Conservation (phyloP, 202 grass and related monocot genomes). For the Panicum hallii region DNA sequence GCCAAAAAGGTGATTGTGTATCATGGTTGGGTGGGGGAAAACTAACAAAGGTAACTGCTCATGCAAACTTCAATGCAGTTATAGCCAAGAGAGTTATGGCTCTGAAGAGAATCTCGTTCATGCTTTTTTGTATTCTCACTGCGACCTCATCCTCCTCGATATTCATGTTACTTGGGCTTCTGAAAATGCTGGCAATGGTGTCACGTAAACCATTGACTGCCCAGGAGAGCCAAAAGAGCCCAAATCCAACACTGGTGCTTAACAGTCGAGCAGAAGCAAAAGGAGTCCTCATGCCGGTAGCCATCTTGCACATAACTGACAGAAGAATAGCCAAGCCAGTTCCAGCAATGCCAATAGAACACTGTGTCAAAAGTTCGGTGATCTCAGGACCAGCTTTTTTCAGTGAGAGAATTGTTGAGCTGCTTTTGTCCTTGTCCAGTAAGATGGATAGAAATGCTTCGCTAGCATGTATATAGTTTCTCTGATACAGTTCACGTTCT, state of each 20-base stretch:
- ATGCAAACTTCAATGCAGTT: slow-evolving; percentile 71
- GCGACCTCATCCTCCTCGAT: slow-evolving; percentile 65
- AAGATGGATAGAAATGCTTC: slow-evolving; percentile 83
- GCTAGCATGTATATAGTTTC: slow-evolving; percentile 78
- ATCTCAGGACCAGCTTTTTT: slow-evolving; percentile 81
- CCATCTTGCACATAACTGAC: slow-evolving; percentile 76
- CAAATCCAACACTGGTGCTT: slow-evolving; percentile 77
- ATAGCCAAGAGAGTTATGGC: slow-evolving; percentile 65
- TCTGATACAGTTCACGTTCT: slow-evolving; percentile 73
- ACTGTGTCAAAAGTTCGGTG: slow-evolving; percentile 71
- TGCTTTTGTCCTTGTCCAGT: slow-evolving; percentile 65
- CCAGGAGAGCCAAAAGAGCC: slow-evolving; percentile 88
- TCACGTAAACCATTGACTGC: slow-evolving; percentile 77
- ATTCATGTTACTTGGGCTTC: slow-evolving; percentile 54
- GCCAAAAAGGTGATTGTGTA: slow-evolving; percentile 37
- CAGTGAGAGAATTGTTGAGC: slow-evolving; percentile 53
- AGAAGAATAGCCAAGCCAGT: slow-evolving; percentile 85
- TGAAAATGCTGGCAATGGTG: slow-evolving; percentile 62
- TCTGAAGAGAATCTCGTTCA: slow-evolving; percentile 71
- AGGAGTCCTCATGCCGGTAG: slow-evolving; percentile 53
- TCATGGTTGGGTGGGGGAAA: slow-evolving; percentile 11
- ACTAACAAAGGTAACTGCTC: slow-evolving; percentile 12
- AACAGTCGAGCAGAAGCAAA: slow-evolving; percentile 59
- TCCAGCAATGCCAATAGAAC: slow-evolving; percentile 92
- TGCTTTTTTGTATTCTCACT: slow-evolving; percentile 59